phyloP scores from a whole-genome alignment of 495 filamentous ascomycete genomes.

The Talaromyces trachyspermus region DNA sequence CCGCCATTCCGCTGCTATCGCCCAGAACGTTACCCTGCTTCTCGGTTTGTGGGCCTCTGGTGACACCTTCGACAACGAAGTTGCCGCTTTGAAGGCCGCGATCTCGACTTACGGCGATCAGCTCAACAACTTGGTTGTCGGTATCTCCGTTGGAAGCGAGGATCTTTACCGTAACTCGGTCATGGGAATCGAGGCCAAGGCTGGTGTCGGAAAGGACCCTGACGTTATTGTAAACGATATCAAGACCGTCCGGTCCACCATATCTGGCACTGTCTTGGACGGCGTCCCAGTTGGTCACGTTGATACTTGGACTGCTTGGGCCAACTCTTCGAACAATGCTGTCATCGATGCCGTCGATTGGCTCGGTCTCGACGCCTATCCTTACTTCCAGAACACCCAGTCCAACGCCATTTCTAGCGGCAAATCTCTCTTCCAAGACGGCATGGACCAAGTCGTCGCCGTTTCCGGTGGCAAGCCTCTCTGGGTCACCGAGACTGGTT shows the following conservation, averaged over 20 bases:
- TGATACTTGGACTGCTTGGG: slow-evolving; percentile 87
- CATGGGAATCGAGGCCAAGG: slow-evolving; percentile 41
- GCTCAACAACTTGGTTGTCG: slow-evolving; percentile 60
- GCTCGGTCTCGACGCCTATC: slow-evolving; percentile 69
- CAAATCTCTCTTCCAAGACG: slow-evolving; percentile 55
- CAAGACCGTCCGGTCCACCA: slow-evolving; percentile 49
- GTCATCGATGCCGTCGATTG: slow-evolving; percentile 69
- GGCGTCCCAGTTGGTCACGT: slow-evolving; percentile 68
- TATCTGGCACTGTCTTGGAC: slow-evolving; percentile 50
- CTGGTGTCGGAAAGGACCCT: slow-evolving; percentile 52
- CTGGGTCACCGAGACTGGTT: slow-evolving; percentile 90
- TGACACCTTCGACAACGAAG: slow-evolving; percentile 60
- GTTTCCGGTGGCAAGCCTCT: slow-evolving; percentile 60
- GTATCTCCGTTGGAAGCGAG: slow-evolving; percentile 88
- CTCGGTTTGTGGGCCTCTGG: slow-evolving; percentile 74
- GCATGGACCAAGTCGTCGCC: slow-evolving; percentile 49
- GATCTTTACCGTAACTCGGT: slow-evolving; percentile 77
- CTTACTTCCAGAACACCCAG: slow-evolving; percentile 66
- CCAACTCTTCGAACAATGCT: slow-evolving; percentile 60
- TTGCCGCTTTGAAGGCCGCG: slow-evolving; percentile 57
- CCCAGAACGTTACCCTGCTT: slow-evolving; percentile 60
- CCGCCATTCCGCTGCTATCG: slow-evolving; percentile 73
- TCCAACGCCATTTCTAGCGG: slow-evolving; percentile 56
- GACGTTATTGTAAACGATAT: slow-evolving; percentile 58
- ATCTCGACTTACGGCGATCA: slow-evolving; percentile 53